Evolutionary conservation across 1,139 yeast species (phyloP), one percentile per base, ranked within the genome.

Genomic region (Debaryomyces subglobosus): DNA sequence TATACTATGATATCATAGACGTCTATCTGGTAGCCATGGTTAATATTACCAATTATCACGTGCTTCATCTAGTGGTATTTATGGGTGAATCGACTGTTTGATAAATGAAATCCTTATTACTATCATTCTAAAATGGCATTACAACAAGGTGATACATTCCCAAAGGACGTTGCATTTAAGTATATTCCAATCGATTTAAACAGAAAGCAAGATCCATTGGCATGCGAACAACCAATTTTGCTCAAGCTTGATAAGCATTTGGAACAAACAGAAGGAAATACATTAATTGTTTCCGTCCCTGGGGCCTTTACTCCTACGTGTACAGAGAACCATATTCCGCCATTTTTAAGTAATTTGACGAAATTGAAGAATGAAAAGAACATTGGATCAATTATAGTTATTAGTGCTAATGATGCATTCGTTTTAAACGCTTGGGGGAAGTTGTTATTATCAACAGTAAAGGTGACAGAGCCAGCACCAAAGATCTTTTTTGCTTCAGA

Each of bases 261-360:
- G 44, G 46, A 52, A 18, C 36, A 72, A 53, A 74, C 77, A 65
- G 48, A 38, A 10, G 59, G 65, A 10, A 81, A 79, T 55, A 74
- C 88, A 38, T 82, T 88, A 41, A 74, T 90, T 60, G 89, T 91
- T 30, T 77, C 92, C 46, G 95, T 89, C 27, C 96, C 96, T 49
- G 96, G 96, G 46, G 96, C 97, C 8, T 90, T 89, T 76, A 89
- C 96, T 23, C 96, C 96, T 53, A 84, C 96, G 3, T 90, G 97
- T 71, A 84, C 95, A 20, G 88, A 83, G 54, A 72, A 78, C 55
- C 97, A 91, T 69, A 80, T 91, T 55, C 97, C 97, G 23, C 88
- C 84, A 8, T 87, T 77, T 68, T 71, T 90, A 51, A 64, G 71
- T 47, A 71, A 81, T 47, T 64, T 79, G 49, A 66, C 62, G 10